Base-by-base conservation (phyloP, 2,329 filamentous ascomycete genomes). In the Bipolaris victoriae region DNA sequence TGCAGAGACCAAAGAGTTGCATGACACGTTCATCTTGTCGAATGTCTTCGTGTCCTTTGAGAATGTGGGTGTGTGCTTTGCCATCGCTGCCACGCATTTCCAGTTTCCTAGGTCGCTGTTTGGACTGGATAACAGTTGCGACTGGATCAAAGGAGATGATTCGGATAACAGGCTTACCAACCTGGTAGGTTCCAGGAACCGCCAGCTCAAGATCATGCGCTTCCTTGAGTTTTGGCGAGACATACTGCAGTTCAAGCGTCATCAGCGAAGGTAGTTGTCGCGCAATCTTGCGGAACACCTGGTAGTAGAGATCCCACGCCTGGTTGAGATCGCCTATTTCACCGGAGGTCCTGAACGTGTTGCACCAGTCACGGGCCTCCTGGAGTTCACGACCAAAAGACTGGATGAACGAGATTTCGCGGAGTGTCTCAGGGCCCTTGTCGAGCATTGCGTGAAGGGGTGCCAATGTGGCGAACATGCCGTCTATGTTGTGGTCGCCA, bases 21-120 rank as follows among this genome's bases (percentile, higher is more conserved):
- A 99, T 99, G 66, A 99, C 95, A 78, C 96, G 89, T 79, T 99
- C 95, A 72, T 99, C 95, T 78, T 99, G 95, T 58, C 95, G 90
- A 64, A 99, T 97, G 81, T 99, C 95, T 79, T 99, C 95, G 71
- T 99, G 96, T n/a, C 95, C 95, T 82, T 99, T 99, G 69, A 99
- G 86, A 57, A 91, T 79, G 80, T 97, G 98, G 48, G 91, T 89
- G 75, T 97, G 97, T 3, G 87, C 86, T 60, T 85, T 86, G 56
- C 95, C 95, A 73, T 99, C 94, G 70, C 91, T 97, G 60, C 94
- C 96, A 71, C 88, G 88, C 69, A 95, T 86, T 57, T 89, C 92
- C 68, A 98, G 85, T 77, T 96, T 96, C 64, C 95, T 86, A 7
- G 95, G 95, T 46, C 94, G 87, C 77, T 99, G 96, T 80, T 99